These are phyloP conservation scores for Geosiphon pyriformis DNA, from an alignment of 192 early-diverging fungal genomes.

Conservation along the genomic window DNA sequence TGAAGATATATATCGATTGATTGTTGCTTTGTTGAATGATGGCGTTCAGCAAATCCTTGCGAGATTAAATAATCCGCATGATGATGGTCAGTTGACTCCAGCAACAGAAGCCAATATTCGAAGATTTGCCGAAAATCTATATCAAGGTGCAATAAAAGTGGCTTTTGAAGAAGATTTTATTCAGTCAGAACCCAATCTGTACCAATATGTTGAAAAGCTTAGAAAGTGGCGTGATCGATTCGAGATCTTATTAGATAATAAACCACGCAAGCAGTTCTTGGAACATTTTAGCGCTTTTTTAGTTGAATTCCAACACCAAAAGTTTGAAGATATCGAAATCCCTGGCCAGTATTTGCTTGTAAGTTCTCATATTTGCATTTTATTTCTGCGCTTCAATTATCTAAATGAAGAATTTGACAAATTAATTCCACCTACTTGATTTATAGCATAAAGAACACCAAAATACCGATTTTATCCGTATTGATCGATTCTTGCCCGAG, in stretches of 20 bases:
- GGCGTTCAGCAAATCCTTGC: conserved; percentile 77
- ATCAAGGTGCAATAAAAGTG: conserved; percentile 67
- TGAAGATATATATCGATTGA: conserved; percentile 96
- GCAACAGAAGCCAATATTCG: conserved; percentile 76
- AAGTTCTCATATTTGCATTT: conserved; percentile 11
- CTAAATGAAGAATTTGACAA: no score
- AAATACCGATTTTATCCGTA: conserved; percentile 88
- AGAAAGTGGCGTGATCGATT: conserved; percentile 93
- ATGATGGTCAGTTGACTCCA: conserved; percentile 55
- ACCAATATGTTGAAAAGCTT: conserved; percentile 78
- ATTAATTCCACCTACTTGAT: no score
- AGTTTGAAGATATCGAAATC: conserved; percentile 98
- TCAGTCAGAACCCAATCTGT: conserved; percentile 73
- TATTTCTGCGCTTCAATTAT: background rate
- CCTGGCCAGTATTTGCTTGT: conserved; percentile 95
- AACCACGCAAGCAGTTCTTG: conserved; percentile 76
- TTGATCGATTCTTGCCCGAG: conserved; percentile 91
- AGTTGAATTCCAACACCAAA: conserved; percentile 97
- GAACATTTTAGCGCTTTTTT: conserved; percentile 89
- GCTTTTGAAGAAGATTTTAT: conserved; percentile 95
- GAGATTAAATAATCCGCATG: conserved; percentile 52
- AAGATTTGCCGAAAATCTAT: conserved; percentile 85
- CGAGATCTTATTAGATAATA: conserved; percentile 75
- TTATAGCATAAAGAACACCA: conserved; percentile 52
- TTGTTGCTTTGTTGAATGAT: conserved; percentile 88